Percentiles rank a stretch among this genome's conserved stretches.
These are phyloP conservation scores for Ajuga chamaepitys DNA, from an alignment of 257 asterid species.

Conservation along the genomic window DNA sequence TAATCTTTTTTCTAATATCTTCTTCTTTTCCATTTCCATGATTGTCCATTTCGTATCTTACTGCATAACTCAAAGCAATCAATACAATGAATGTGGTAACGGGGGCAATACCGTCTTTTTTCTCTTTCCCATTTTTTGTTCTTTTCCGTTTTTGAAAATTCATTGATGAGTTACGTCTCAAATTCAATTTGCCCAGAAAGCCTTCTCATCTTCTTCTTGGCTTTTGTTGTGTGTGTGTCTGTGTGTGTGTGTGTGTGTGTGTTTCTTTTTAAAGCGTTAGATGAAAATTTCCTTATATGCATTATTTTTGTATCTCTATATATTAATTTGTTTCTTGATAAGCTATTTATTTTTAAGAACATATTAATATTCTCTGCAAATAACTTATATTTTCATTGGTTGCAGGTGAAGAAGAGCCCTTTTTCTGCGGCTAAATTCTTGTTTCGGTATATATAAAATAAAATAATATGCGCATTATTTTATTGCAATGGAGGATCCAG, in stretches of 20 bases:
- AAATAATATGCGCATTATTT: neutral
- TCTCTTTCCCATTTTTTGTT: no score
- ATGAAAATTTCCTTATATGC: no score
- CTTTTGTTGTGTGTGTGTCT: no score
- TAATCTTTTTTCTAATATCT: neutral
- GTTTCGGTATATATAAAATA: neutral
- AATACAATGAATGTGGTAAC: no score
- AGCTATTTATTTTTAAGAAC: neutral
- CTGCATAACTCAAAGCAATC: no score
- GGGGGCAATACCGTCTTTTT: no score
- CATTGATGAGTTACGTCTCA: no score
- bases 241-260: no score
- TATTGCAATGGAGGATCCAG: neutral
- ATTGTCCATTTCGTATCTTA: neutral
- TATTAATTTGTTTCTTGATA: neutral
- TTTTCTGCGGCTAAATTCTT: neutral
- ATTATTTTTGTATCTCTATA: neutral
- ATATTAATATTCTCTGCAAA: neutral
- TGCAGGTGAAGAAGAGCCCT: slow-evolving; percentile 21
- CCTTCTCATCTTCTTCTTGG: no score
- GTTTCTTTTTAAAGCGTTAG: no score
- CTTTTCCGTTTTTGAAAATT: no score
- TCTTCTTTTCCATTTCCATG: neutral
- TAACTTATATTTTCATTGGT: neutral
- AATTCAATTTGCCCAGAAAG: no score